Base-by-base conservation (phyloP, 2,329 filamentous ascomycete genomes). In the Cercospora zeae-maydis region DNA sequence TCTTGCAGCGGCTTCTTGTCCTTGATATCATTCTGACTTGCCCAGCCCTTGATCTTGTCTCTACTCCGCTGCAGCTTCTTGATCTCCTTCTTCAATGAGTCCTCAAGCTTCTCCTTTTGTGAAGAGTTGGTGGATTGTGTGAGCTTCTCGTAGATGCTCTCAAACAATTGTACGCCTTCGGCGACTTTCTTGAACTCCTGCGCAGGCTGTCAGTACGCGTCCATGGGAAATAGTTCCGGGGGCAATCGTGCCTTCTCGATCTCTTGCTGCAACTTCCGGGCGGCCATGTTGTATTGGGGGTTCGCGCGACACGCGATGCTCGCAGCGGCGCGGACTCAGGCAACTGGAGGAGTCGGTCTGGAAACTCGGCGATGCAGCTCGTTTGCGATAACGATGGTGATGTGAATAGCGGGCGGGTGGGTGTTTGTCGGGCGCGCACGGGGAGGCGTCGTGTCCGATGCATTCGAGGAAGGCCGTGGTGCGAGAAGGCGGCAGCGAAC, bases 31-130 rank as follows among this genome's bases (percentile, higher is more conserved):
- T 96, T 96, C 79, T 91, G 93, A 62, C 92, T 91, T 2, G 93
- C 93, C 95, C 95, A 99, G 84, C 93, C 96, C 83, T 99, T 99
- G 83, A 99, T 98, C 82, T 98, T 95, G 78, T 99, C 95, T 75
- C 95, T 90, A 78, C 95, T 88, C 73, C 95, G 86, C 79, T 99
- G 95, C 62, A 99, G 87, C 84, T 99, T 99, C 88, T 99, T 99
- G 85, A 98, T 98, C 81, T 99, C 95, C 76, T 95, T 92, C 83
- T 99, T 99, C 71, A 99, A 84, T 76, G 95, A 92, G 80, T 99
- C 95, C 78, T 99, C 95, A 57, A 96, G 86, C 82, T 98, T 99
- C 80, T 98, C 95, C 78, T 97, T 96, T 79, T 98, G 95, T 65
- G 95, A 92, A 61, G 90, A 86, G 80, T 97, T 98, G 74, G 87